These are phyloP conservation scores for Lotus japonicus DNA, from an alignment of 306 rosid species.

Conservation along the genomic window DNA sequence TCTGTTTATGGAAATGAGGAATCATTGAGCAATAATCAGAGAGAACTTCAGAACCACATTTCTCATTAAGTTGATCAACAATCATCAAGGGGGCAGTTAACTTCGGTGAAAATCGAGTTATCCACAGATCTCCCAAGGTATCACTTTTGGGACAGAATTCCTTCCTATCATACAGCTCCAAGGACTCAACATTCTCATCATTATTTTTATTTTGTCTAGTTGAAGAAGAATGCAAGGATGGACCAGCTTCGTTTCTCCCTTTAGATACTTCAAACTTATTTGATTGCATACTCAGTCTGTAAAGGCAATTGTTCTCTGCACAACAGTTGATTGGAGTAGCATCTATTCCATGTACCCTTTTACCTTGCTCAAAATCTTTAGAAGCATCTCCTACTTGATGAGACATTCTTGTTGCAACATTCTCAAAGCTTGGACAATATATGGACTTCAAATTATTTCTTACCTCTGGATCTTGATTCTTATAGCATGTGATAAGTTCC, in stretches of 20 bases:
- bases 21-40: constrained; percentile 25
- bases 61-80: constrained; percentile 21
- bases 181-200: constrained; percentile 29
- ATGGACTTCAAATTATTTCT: constrained; percentile 46
- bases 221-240: constrained; percentile 31
- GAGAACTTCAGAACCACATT: constrained; percentile 28
- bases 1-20: constrained; percentile 18
- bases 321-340: constrained; percentile 35
- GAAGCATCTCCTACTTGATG: constrained; percentile 38
- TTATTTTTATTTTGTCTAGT: constrained; percentile 22
- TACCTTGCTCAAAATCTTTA: constrained; percentile 29
- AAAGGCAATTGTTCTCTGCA: constrained; percentile 27
- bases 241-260: constrained; percentile 23
- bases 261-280: constrained; percentile 26
- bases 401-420: constrained; percentile 26
- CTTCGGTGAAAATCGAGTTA: constrained; percentile 54
- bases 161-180: constrained; percentile 18
- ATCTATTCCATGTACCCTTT: constrained; percentile 21
- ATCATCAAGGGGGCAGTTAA: constrained; percentile 22
- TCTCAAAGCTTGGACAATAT: constrained; percentile 27
- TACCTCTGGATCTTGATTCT: constrained; percentile 27
- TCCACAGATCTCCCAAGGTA: constrained; percentile 47
- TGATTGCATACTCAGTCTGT: constrained; percentile 20
- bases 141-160: constrained; percentile 21
- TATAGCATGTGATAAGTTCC: constrained; percentile 22